phyloP scores from a whole-genome alignment of 2,329 filamentous ascomycete species.

The Incumbomyces lentus region DNA sequence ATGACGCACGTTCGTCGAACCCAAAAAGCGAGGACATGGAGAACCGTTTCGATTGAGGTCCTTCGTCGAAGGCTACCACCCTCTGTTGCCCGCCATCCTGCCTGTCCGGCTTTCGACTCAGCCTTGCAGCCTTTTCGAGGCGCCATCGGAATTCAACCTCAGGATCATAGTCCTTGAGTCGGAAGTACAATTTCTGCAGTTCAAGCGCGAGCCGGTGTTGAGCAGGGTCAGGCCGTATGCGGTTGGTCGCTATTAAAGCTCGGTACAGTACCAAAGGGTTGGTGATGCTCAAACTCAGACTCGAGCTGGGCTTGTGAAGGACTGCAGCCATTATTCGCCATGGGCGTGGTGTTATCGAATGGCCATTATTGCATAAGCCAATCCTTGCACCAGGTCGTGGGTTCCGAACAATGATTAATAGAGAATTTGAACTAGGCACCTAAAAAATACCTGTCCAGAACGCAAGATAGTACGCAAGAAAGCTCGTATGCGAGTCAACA shows the following conservation, averaged over 20 bases:
- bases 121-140: constrained; percentile 40
- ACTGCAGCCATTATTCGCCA: constrained; percentile 3
- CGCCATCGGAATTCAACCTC: constrained; percentile 57
- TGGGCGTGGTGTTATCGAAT: not conserved
- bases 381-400: too few species aligned
- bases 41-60: constrained; percentile 31
- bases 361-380: not conserved
- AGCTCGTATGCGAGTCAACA: too few species aligned
- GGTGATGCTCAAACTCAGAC: constrained; percentile 15
- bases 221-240: constrained; percentile 58
- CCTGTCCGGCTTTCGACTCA: constrained; percentile 1
- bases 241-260: constrained; percentile 55
- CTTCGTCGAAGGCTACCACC: constrained; percentile 14
- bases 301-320: constrained; percentile 1
- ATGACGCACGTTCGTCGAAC: constrained; percentile 36
- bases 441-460: too few species aligned
- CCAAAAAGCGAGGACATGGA: constrained; percentile 44
- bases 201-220: constrained; percentile 66
- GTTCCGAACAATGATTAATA: too few species aligned
- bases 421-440: too few species aligned
- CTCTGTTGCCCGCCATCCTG: constrained; percentile 1
- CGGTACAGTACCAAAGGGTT: constrained; percentile 71
- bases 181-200: constrained; percentile 64
- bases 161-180: constrained; percentile 69
- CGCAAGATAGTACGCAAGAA: too few species aligned